Percentiles rank a stretch among this genome's conserved stretches.
Evolutionary conservation across 192 early-diverging fungal genomes (phyloP).

Genomic region (Funneliformis geosporum): DNA sequence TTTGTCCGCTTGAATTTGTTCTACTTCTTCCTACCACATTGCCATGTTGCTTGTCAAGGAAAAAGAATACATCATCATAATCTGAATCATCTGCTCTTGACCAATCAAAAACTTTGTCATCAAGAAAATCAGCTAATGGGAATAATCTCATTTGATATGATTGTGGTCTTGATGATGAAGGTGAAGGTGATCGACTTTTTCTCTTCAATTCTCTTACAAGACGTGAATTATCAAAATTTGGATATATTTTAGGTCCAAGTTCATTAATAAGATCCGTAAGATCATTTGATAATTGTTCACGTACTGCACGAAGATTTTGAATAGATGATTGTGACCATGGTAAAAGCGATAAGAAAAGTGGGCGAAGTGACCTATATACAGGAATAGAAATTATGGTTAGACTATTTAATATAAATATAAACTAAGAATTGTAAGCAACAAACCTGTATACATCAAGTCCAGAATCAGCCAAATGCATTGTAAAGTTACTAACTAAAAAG

Average conservation of each 20-base stretch:
- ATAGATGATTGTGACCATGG: conserved; percentile 55
- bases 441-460: conserved; percentile 73
- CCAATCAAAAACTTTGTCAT: conserved; percentile 61
- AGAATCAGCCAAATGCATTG: conserved; percentile 73
- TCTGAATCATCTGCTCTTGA: conserved; percentile 51
- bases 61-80: conserved; percentile 56
- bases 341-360: conserved; percentile 75
- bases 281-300: conserved; percentile 72
- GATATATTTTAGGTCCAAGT: conserved; percentile 77
- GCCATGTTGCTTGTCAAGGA: conserved; percentile 48
- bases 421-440: background rate
- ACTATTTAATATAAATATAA: background rate
- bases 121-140: conserved; percentile 48
- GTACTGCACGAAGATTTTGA: conserved; percentile 66
- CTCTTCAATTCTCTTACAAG: conserved; percentile 33
- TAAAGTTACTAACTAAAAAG: conserved; percentile 62
- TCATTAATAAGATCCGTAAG: conserved; percentile 85
- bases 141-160: conserved; percentile 33
- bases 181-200: background rate
- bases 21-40: conserved; percentile 44
- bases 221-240: conserved; percentile 64
- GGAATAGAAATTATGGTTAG: background rate
- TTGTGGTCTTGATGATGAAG: conserved; percentile 36
- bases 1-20: conserved; percentile 33
- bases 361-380: conserved; percentile 67